Percentiles rank a stretch among this genome's conserved stretches.
These are phyloP conservation scores for Lactarius akahatsu DNA, from an alignment of 768 basidiomycete genomes.

Conservation along the genomic window DNA sequence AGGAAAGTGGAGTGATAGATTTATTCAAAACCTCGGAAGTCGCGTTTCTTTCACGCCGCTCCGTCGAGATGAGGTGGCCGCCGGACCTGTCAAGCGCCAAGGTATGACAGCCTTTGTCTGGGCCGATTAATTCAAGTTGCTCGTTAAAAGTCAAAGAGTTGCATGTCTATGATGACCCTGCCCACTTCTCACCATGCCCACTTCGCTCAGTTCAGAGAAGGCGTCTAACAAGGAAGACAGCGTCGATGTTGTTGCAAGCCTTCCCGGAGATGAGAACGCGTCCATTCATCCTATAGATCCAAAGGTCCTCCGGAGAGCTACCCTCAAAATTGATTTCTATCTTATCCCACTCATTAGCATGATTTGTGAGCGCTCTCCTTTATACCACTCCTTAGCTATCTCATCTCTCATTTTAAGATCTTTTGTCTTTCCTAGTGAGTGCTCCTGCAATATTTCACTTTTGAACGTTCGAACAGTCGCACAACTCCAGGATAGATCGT, in stretches of 20 bases:
- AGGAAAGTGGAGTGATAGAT: no score
- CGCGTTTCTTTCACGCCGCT: no score
- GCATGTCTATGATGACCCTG: not conserved
- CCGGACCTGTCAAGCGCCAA: no score
- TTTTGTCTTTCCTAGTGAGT: slow-evolving; percentile 21
- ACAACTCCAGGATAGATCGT: slow-evolving; percentile 17
- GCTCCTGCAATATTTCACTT: not conserved
- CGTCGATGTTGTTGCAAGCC: not conserved
- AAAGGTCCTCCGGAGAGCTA: slow-evolving; percentile 1
- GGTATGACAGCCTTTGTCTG: no score
- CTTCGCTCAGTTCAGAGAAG: not conserved
- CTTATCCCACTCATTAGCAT: slow-evolving; percentile 8
- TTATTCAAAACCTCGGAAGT: no score
- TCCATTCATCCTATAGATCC: slow-evolving; percentile 20
- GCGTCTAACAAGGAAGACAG: slow-evolving; percentile 3
- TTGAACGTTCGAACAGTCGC: not conserved
- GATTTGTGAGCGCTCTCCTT: slow-evolving; percentile 1
- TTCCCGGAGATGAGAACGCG: not conserved
- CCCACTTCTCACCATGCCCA: not conserved
- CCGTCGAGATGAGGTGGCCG: no score
- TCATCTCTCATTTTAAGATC: slow-evolving; percentile 3
- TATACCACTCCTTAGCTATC: not conserved
- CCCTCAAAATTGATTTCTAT: slow-evolving; percentile 15
- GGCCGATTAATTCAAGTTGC: not conserved
- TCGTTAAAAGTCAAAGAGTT: not conserved